Percentiles rank a stretch among this genome's conserved stretches.
Evolutionary conservation across 129 eudicot species (phyloP).

Genomic region (Flaveria sonorensis): DNA sequence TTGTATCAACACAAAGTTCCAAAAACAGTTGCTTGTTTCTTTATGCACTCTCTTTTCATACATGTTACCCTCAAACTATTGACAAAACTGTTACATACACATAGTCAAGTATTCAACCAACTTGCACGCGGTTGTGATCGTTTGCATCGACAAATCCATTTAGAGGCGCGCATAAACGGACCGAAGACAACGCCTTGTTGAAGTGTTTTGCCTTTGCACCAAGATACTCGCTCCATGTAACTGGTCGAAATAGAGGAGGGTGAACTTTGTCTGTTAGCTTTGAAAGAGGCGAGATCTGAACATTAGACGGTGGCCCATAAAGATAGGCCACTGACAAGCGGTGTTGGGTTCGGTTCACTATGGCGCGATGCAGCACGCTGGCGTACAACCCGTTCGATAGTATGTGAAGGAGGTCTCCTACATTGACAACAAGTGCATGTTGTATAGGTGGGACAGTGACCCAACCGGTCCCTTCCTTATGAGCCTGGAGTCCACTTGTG

Average conservation of each 20-base stretch:
- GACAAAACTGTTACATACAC: slow-evolving; percentile 1
- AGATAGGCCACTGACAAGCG: slow-evolving; percentile 70
- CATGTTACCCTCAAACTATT: slow-evolving; percentile 21
- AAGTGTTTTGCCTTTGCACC: slow-evolving; percentile 76
- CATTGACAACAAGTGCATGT: slow-evolving; percentile 67
- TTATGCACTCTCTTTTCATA: slow-evolving; percentile 16
- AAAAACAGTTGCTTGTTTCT: slow-evolving; percentile 28
- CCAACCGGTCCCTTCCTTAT: slow-evolving; percentile 62
- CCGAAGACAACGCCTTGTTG: slow-evolving; percentile 66
- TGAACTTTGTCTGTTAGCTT: slow-evolving; percentile 54
- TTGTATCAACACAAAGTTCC: slow-evolving; percentile 27
- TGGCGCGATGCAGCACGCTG: slow-evolving; percentile 78
- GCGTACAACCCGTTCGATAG: slow-evolving; percentile 78
- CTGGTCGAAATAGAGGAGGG: slow-evolving; percentile 68
- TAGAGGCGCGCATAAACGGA: slow-evolving; percentile 48
- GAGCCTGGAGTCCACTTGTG: slow-evolving; percentile 75
- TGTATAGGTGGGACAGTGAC: slow-evolving; percentile 61
- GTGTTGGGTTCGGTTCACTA: slow-evolving; percentile 70
- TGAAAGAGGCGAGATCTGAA: slow-evolving; percentile 58
- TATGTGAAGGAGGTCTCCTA: slow-evolving; percentile 81
- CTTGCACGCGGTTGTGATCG: slow-evolving; percentile 50
- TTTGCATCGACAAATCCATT: slow-evolving; percentile 49
- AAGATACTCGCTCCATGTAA: slow-evolving; percentile 84
- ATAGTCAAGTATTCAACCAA: slow-evolving; percentile 30
- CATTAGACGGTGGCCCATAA: slow-evolving; percentile 64